Percentiles rank a stretch among this genome's conserved stretches.
These are phyloP conservation scores for Hibiscus trionum DNA, from an alignment of 345 rosid species.

Conservation along the genomic window DNA sequence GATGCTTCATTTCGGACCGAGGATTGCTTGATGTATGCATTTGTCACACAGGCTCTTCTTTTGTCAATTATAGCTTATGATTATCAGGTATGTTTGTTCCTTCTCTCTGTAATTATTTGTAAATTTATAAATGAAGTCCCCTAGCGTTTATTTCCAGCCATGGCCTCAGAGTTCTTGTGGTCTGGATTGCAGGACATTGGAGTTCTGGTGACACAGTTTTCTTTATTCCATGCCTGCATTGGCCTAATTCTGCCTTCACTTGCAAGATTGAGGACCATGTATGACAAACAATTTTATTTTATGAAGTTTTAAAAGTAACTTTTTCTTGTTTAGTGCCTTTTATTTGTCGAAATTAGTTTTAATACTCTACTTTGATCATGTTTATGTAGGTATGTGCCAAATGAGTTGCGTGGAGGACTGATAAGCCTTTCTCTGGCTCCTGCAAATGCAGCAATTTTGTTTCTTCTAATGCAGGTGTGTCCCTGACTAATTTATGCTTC, in stretches of 20 bases:
- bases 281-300: conserved; percentile 18
- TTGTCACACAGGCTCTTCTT: conserved; percentile 47
- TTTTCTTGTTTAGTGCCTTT: background rate
- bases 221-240: conserved; percentile 59
- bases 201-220: conserved; percentile 59
- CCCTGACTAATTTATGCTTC: background rate
- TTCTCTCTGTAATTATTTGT: background rate
- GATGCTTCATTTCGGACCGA: conserved; percentile 63
- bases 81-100: conserved; percentile 50
- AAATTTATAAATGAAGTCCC: background rate
- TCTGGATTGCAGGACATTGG: conserved; percentile 67
- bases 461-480: conserved; percentile 53
- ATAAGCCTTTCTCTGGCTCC: conserved; percentile 77
- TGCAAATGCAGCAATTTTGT: conserved; percentile 62
- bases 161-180: conserved; percentile 8
- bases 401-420: conserved; percentile 95
- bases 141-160: conserved; percentile 6
- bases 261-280: conserved; percentile 91
- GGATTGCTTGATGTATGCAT: conserved; percentile 65
- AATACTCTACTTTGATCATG: conserved; percentile 9
- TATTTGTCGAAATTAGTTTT: background rate
- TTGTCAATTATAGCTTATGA: conserved; percentile 83
- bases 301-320: background rate
- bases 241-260: conserved; percentile 77
- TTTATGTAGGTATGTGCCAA: conserved; percentile 68